Evolutionary conservation across 192 early-diverging fungal species (phyloP).

Genomic region (Umbelopsis sp.): DNA sequence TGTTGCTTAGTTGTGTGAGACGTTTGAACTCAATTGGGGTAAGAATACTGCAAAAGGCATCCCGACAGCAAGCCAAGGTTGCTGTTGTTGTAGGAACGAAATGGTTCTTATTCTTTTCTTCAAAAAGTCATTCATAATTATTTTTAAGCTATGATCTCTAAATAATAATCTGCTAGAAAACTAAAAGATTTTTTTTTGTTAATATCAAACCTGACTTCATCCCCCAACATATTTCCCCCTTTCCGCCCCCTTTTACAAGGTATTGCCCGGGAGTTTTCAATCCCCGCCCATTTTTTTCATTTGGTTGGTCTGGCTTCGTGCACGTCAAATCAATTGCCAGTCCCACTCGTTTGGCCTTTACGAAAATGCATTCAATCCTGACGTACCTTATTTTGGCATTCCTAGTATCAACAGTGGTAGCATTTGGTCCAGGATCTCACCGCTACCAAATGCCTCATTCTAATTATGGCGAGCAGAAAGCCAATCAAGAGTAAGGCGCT

Average conservation of each 20-base stretch:
- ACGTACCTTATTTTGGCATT: neutral
- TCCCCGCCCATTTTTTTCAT: neutral
- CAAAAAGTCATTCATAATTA: too few species aligned
- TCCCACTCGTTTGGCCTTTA: neutral
- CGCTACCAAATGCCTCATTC: slow-evolving; percentile 27
- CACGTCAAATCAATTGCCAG: neutral
- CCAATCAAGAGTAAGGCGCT: slow-evolving; percentile 30
- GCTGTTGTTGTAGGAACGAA: too few species aligned
- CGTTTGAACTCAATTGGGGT: neutral
- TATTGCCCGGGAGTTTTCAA: neutral
- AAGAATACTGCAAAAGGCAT: too few species aligned
- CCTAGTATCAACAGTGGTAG: neutral
- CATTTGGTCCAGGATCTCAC: slow-evolving; percentile 27
- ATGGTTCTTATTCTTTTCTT: too few species aligned
- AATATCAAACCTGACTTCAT: neutral
- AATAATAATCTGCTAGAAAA: too few species aligned
- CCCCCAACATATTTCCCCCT: neutral
- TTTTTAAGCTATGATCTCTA: too few species aligned
- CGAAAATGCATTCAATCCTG: neutral
- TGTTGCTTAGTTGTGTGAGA: neutral
- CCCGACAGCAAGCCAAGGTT: too few species aligned
- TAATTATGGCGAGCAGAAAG: slow-evolving; percentile 33
- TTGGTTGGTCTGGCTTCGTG: neutral
- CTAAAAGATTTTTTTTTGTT: too few species aligned
- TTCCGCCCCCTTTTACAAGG: neutral